Percentiles rank a stretch among this genome's conserved stretches.
These are phyloP conservation scores for Sugiyamaella qingdaonensis DNA, from an alignment of 805 yeast species.

Conservation along the genomic window DNA sequence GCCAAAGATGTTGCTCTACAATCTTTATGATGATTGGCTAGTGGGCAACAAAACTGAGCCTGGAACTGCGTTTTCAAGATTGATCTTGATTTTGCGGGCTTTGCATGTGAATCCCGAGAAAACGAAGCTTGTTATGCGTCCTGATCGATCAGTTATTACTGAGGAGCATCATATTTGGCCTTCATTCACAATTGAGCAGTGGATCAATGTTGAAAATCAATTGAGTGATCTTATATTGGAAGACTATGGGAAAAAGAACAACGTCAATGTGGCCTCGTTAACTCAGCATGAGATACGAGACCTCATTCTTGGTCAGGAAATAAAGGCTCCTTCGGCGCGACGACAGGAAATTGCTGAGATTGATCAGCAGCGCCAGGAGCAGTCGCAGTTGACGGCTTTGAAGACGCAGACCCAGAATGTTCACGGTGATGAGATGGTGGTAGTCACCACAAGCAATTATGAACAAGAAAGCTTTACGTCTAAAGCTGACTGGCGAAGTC, in stretches of 20 bases:
- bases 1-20: slow-evolving; percentile 88
- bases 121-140: slow-evolving; percentile 68
- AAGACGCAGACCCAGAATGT: slow-evolving; percentile 83
- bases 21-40: slow-evolving; percentile 93
- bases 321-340: slow-evolving; percentile 81
- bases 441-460: slow-evolving; percentile 85
- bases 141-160: slow-evolving; percentile 66
- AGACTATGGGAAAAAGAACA: slow-evolving; percentile 81
- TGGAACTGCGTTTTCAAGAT: slow-evolving; percentile 89
- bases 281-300: slow-evolving; percentile 94
- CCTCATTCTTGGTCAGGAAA: slow-evolving; percentile 89
- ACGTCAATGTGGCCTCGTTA: slow-evolving; percentile 77
- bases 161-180: slow-evolving; percentile 93
- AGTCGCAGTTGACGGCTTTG: slow-evolving; percentile 54
- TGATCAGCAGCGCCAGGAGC: slow-evolving; percentile 41
- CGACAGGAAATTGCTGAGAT: slow-evolving; percentile 81
- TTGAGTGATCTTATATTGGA: slow-evolving; percentile 80
- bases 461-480: slow-evolving; percentile 83
- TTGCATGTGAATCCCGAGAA: slow-evolving; percentile 72
- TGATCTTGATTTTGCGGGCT: slow-evolving; percentile 78
- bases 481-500: slow-evolving; percentile 82
- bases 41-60: slow-evolving; percentile 51
- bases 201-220: slow-evolving; percentile 86
- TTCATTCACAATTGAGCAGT: slow-evolving; percentile 75
- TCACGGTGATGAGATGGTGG: slow-evolving; percentile 93